These are phyloP conservation scores for Talaromyces albobiverticillius DNA, from an alignment of 2,329 filamentous ascomycete species.

Conservation along the genomic window DNA sequence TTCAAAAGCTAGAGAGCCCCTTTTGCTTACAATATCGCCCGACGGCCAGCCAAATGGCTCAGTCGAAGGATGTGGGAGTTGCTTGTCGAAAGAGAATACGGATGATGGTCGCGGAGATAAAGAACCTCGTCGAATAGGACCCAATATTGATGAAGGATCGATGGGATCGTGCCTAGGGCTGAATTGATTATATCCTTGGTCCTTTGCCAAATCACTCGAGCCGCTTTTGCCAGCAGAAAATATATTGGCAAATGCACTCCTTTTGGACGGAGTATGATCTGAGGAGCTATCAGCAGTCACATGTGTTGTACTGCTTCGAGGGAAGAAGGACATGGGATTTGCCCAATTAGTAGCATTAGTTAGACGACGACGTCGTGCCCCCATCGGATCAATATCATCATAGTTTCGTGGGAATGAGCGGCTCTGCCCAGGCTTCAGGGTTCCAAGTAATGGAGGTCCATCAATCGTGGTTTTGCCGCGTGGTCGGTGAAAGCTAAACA, in stretches of 20 bases:
- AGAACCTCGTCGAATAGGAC: conserved; percentile 41
- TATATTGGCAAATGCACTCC: conserved; percentile 42
- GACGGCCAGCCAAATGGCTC: conserved; percentile 71
- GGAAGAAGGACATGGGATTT: conserved; percentile 48
- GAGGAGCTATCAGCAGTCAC: conserved; percentile 42
- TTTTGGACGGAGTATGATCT: conserved; percentile 37
- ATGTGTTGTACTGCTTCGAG: conserved; percentile 42
- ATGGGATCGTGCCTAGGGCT: conserved; percentile 46
- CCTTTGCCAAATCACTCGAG: conserved; percentile 28
- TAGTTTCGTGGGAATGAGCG: conserved; percentile 61
- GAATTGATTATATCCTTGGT: conserved; percentile 46
- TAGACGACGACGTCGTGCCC: conserved; percentile 50
- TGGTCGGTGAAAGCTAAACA: conserved; percentile 58
- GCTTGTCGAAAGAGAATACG: conserved; percentile 54
- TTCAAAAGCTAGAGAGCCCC: conserved; percentile 51
- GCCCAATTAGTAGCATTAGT: conserved; percentile 59
- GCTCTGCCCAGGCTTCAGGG: conserved; percentile 59
- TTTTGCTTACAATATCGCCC: conserved; percentile 53
- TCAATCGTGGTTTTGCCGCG: conserved; percentile 60
- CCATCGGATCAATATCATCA: conserved; percentile 51
- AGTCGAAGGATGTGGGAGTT: conserved; percentile 70
- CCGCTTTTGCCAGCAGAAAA: conserved; percentile 41
- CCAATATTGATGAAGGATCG: conserved; percentile 44
- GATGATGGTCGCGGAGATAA: conserved; percentile 50
- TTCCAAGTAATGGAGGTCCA: conserved; percentile 56